Evolutionary conservation across 257 asterid species (phyloP).

Genomic region (Petunia secreta): DNA sequence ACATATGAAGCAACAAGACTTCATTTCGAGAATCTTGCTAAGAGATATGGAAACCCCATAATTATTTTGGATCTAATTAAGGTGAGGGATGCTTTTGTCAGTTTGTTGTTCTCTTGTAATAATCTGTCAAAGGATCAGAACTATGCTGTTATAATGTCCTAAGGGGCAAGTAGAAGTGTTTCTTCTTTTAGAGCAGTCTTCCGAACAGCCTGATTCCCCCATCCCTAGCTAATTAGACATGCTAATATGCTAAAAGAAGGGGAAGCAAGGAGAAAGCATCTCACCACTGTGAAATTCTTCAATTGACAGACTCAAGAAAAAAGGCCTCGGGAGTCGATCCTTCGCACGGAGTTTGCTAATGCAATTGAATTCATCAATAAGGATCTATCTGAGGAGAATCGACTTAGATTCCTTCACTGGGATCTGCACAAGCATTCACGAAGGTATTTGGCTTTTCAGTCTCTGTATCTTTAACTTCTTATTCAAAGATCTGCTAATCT

Average conservation of each 20-base stretch:
- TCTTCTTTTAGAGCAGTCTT: constrained; percentile 10
- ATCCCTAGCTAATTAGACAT: not conserved
- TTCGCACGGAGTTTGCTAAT: constrained; percentile 84
- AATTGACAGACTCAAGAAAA: constrained; percentile 80
- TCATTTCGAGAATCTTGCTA: constrained; percentile 83
- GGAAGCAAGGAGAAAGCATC: constrained; percentile 8
- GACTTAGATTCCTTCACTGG: constrained; percentile 94
- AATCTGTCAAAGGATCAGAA: not conserved
- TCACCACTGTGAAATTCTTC: constrained; percentile 32
- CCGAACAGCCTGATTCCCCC: not conserved
- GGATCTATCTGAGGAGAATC: constrained; percentile 78
- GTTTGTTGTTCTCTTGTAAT: not conserved
- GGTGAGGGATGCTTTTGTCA: constrained; percentile 48
- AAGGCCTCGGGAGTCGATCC: constrained; percentile 94
- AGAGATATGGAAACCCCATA: constrained; percentile 94
- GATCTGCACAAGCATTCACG: constrained; percentile 95
- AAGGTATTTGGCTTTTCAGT: constrained; percentile 53
- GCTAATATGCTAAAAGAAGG: constrained; percentile 4
- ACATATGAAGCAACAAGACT: constrained; percentile 86
- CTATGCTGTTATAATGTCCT: not conserved
- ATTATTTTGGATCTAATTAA: constrained; percentile 90
- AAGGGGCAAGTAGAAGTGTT: constrained; percentile 7
- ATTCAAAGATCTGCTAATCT: constrained; percentile 35
- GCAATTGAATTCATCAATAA: constrained; percentile 87
- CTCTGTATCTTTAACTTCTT: constrained; percentile 29